phyloP scores from a whole-genome alignment of 805 yeast genomes.

The Nakazawaea populi region DNA sequence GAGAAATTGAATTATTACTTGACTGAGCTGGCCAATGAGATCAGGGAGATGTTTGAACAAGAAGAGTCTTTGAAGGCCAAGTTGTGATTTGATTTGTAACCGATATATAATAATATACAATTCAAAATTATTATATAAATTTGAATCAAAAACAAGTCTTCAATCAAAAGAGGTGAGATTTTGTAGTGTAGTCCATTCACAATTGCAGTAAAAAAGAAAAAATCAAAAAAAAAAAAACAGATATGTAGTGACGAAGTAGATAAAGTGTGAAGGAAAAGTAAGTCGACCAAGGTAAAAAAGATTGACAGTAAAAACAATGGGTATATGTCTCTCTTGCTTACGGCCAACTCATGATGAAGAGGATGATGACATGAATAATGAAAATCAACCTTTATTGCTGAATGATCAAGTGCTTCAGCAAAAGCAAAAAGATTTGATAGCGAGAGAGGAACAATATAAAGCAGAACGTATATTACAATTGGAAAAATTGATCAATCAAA shows the following conservation, averaged over 20 bases:
- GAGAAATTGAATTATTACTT: constrained; percentile 60
- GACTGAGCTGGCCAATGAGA: constrained; percentile 74
- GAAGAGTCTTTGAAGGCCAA: constrained; percentile 2
- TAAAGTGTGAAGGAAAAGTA: too few relatives aligned
- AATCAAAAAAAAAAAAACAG: not conserved
- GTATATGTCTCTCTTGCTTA: constrained; percentile 27
- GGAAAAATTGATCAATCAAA: constrained; percentile 6
- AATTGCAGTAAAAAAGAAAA: not conserved
- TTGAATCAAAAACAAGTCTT: too few relatives aligned
- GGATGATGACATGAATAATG: constrained; percentile 16
- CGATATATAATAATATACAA: not conserved
- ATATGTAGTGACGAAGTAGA: not conserved
- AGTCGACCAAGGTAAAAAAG: not conserved
- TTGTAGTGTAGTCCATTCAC: too few relatives aligned
- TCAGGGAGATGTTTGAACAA: constrained; percentile 53
- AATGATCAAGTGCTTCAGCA: constrained; percentile 6
- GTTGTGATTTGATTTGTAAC: not conserved
- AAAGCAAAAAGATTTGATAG: constrained; percentile 7
- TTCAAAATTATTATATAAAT: too few relatives aligned
- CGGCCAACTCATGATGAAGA: constrained; percentile 11
- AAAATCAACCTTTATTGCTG: constrained; percentile 21
- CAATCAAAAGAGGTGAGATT: not conserved
- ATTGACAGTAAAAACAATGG: constrained; percentile 17
- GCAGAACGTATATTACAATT: constrained; percentile 4
- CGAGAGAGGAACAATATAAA: constrained; percentile 6